These are phyloP conservation scores for Colletotrichum eremochloae DNA, from an alignment of 2,329 filamentous ascomycete species.

Conservation along the genomic window DNA sequence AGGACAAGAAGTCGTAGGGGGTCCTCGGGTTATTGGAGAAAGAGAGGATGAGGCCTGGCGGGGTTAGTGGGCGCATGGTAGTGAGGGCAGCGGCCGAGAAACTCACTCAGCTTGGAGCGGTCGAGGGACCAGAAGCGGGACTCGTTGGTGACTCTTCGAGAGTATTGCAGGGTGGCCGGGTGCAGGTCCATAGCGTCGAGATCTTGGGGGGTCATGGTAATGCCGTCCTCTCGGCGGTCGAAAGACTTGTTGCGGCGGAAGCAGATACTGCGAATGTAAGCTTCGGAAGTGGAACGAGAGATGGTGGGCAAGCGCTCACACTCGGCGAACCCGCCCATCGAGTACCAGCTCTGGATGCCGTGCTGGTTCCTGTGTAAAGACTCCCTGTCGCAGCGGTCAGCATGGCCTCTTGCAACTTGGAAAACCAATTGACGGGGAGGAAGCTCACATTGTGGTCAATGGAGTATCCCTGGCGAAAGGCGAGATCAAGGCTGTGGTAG, in stretches of 20 bases:
- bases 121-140: slow-evolving; percentile 57
- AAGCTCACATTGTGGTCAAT: slow-evolving; percentile 48
- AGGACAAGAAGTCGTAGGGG: slow-evolving; percentile 62
- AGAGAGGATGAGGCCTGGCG: slow-evolving; percentile 57
- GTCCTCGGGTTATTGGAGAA: slow-evolving; percentile 60
- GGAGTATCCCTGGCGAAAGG: slow-evolving; percentile 49
- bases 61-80: slow-evolving; percentile 2
- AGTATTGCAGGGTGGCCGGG: slow-evolving; percentile 56
- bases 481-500: slow-evolving; percentile 50
- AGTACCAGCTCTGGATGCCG: slow-evolving; percentile 42
- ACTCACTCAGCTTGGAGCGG: slow-evolving; percentile 51
- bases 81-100: background rate
- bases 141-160: slow-evolving; percentile 55
- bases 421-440: background rate
- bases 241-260: slow-evolving; percentile 51
- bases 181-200: slow-evolving; percentile 54
- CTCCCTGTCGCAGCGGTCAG: slow-evolving; percentile 32
- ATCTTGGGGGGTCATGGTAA: slow-evolving; percentile 53
- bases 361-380: slow-evolving; percentile 34
- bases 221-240: slow-evolving; percentile 51
- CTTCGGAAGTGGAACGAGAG: background rate
- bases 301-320: slow-evolving; percentile 45
- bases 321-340: slow-evolving; percentile 53
- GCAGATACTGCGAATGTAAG: slow-evolving; percentile 48
- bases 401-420: too few species aligned